phyloP scores from a whole-genome alignment of 495 filamentous ascomycete genomes.

The Trichoderma reesei region DNA sequence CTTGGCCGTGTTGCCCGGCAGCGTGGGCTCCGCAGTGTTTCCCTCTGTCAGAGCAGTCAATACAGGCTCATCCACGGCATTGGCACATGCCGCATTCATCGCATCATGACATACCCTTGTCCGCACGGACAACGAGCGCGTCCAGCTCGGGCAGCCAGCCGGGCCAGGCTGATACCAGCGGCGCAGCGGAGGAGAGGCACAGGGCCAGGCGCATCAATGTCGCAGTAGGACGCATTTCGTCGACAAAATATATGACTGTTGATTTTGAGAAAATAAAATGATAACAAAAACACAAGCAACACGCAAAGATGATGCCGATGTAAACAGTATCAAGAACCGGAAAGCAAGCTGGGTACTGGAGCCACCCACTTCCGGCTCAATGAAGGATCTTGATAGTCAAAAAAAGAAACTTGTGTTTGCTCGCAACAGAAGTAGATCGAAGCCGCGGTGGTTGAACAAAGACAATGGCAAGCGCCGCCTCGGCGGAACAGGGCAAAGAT shows the following conservation, averaged over 20 bases:
- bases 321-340: too few species aligned
- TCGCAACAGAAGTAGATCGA: background rate
- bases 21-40: constrained; percentile 11
- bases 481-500: background rate
- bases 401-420: background rate
- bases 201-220: constrained; percentile 21
- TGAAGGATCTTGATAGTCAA: background rate
- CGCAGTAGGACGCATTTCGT: constrained; percentile 2
- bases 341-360: too few species aligned
- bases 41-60: constrained; percentile 25
- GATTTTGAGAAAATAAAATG: background rate
- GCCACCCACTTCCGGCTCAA: too few species aligned
- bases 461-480: background rate
- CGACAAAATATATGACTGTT: background rate
- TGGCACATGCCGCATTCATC: too few species aligned
- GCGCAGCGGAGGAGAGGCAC: constrained; percentile 25
- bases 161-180: constrained; percentile 23
- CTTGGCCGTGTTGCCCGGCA: constrained; percentile 15
- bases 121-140: constrained; percentile 27
- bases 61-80: background rate
- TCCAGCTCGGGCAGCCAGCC: constrained; percentile 29
- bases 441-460: background rate
- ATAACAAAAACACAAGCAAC: background rate
- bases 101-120: constrained; percentile 17
- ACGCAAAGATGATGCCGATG: background rate